Evolutionary conservation across 768 basidiomycete genomes (phyloP).

Genomic region (Multifurca ochricompacta): DNA sequence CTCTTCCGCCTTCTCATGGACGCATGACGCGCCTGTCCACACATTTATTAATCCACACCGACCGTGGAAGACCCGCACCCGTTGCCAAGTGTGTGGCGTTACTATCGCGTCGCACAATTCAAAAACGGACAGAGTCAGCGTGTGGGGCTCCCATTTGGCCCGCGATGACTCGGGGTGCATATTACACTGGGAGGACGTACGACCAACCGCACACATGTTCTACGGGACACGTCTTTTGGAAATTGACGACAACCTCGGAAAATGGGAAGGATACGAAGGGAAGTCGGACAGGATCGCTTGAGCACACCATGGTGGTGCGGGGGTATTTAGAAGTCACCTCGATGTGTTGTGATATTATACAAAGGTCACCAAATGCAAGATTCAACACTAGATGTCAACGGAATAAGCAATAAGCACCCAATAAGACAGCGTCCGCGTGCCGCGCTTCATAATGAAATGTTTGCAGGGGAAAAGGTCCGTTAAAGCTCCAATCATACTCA

Average conservation of each 20-base stretch:
- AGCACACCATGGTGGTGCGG: no score
- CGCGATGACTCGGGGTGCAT: slow-evolving; percentile 45
- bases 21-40: slow-evolving; percentile 40
- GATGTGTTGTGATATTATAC: no score
- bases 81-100: slow-evolving; percentile 56
- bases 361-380: no score
- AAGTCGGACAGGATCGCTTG: slow-evolving; percentile 33
- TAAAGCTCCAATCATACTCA: neutral
- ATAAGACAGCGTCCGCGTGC: no score
- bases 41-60: slow-evolving; percentile 41
- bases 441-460: no score
- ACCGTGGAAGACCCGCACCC: slow-evolving; percentile 52
- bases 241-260: slow-evolving; percentile 46
- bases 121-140: slow-evolving; percentile 40
- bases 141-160: slow-evolving; percentile 52
- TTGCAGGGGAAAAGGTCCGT: neutral
- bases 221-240: slow-evolving; percentile 56
- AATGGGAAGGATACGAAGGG: slow-evolving; percentile 60
- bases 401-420: no score
- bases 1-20: slow-evolving; percentile 47
- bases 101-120: slow-evolving; percentile 47
- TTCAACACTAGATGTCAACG: no score
- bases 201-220: slow-evolving; percentile 60
- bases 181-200: slow-evolving; percentile 44
- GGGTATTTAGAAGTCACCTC: no score